Conservation (phyloP, 371 early-diverging fungal genomes). For the Smittium culicis region DNA sequence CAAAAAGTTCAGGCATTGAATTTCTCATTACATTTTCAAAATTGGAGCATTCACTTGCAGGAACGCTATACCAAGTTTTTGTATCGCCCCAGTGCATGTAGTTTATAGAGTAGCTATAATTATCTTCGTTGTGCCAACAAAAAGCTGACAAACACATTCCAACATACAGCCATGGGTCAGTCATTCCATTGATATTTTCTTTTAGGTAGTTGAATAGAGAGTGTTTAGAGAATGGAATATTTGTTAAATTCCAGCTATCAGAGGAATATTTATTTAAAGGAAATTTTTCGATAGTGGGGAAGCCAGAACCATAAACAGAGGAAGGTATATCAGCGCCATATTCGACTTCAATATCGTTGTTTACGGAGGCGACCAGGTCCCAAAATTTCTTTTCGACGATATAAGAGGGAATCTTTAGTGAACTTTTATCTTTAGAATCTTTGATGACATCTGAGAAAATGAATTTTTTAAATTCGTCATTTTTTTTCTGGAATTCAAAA, state of each 20-base stretch:
- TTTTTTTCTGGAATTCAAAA: constrained; percentile 58
- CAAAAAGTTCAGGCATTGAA: constrained; percentile 76
- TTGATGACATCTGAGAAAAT: constrained; percentile 42
- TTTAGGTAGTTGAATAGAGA: constrained; percentile 79
- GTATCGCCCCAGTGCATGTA: constrained; percentile 93
- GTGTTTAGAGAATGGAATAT: constrained; percentile 58
- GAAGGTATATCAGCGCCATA: constrained; percentile 93
- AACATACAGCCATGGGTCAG: constrained; percentile 92
- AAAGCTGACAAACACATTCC: constrained; percentile 94
- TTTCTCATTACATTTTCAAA: constrained; percentile 76
- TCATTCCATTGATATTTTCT: constrained; percentile 86
- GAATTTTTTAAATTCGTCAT: constrained; percentile 62
- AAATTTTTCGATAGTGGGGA: constrained; percentile 44
- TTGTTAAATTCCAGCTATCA: constrained; percentile 78
- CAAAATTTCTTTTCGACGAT: constrained; percentile 85
- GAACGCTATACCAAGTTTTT: constrained; percentile 96
- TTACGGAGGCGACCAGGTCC: constrained; percentile 72
- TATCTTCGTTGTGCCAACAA: constrained; percentile 97
- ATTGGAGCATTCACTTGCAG: constrained; percentile 56
- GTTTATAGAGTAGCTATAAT: constrained; percentile 89
- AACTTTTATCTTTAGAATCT: constrained; percentile 13
- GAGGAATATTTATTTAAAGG: constrained; percentile 40
- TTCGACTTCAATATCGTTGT: constrained; percentile 81
- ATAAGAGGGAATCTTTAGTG: constrained; percentile 7
- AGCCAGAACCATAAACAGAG: constrained; percentile 76